phyloP scores from a whole-genome alignment of 768 basidiomycete species.

The Boletus huronensis region DNA sequence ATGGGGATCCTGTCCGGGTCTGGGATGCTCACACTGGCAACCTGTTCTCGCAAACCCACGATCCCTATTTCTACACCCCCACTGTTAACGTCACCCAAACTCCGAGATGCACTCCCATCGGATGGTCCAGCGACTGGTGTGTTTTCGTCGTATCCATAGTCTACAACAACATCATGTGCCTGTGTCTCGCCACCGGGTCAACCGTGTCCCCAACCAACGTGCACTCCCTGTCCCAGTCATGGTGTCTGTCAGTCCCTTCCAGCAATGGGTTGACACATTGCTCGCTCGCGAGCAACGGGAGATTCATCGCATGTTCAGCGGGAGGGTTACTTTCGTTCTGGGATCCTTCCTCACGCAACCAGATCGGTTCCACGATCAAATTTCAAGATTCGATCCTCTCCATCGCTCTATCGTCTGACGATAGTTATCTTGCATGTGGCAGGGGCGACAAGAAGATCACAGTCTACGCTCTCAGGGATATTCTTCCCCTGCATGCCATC shows the following conservation, averaged over 20 bases:
- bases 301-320: neutral
- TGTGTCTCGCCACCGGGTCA: too few relatives aligned
- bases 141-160: neutral
- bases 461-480: neutral
- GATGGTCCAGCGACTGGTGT: neutral
- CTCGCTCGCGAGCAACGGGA: neutral
- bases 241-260: neutral
- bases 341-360: neutral
- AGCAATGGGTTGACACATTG: neutral
- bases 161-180: rapidly evolving
- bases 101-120: neutral
- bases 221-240: too few relatives aligned
- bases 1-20: neutral
- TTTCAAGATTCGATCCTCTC: neutral
- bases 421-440: neutral
- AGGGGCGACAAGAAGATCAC: neutral
- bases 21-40: conserved; percentile 2
- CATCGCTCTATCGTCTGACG: neutral
- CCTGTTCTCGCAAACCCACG: neutral
- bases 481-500: neutral
- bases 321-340: neutral
- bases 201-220: neutral
- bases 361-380: neutral
- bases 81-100: neutral
- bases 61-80: too few relatives aligned